Evolutionary conservation across 257 asterid species (phyloP).

Genomic region (Jacaranda copaia): DNA sequence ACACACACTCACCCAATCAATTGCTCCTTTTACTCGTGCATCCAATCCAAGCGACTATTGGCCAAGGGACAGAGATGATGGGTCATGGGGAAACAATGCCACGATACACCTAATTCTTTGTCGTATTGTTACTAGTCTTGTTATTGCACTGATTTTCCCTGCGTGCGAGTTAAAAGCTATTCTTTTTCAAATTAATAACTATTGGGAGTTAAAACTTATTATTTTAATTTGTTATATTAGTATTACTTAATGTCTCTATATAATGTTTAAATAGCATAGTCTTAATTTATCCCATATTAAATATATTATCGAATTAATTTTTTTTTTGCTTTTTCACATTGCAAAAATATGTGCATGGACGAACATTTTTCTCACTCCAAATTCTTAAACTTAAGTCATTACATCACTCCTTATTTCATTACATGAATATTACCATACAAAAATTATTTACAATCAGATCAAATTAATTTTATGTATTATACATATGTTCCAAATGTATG

Average conservation of each 20-base stretch:
- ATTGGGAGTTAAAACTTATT: slow-evolving; percentile 3
- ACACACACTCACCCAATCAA: neutral
- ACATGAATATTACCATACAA: too few species aligned
- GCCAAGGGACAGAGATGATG: slow-evolving; percentile 29
- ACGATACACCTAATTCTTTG: neutral
- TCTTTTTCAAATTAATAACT: neutral
- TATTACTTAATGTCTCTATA: neutral
- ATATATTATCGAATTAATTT: too few species aligned
- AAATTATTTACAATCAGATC: too few species aligned
- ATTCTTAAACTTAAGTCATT: too few species aligned
- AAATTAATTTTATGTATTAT: too few species aligned
- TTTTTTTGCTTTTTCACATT: too few species aligned
- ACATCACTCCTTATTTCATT: too few species aligned
- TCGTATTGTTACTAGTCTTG: neutral
- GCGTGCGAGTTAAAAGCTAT: neutral
- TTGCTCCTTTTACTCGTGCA: slow-evolving; percentile 45
- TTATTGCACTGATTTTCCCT: neutral
- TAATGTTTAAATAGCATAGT: neutral
- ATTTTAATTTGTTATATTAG: neutral
- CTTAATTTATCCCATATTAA: neutral
- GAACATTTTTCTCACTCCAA: too few species aligned
- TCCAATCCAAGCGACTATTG: slow-evolving; percentile 38
- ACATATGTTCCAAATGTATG: too few species aligned
- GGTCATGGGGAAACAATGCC: neutral
- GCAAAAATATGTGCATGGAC: too few species aligned